Conservation (phyloP, 768 basidiomycete genomes). For the Chalciporus pseudorubinellus region DNA sequence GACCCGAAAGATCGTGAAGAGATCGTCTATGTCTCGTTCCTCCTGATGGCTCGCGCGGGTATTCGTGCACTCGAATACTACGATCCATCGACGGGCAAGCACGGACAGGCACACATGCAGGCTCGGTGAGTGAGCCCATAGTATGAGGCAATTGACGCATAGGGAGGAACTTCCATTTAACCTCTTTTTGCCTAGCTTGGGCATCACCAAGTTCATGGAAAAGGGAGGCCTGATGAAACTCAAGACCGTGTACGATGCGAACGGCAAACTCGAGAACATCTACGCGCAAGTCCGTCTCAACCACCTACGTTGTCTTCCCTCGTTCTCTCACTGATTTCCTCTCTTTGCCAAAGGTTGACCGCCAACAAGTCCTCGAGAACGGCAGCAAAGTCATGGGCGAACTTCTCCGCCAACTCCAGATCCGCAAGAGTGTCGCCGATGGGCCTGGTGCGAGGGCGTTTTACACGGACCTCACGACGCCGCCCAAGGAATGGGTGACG, state of each 20-base stretch:
- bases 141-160: background rate
- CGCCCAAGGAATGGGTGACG: conserved; percentile 66
- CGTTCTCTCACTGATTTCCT: background rate
- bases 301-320: background rate
- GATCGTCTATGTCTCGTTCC: conserved; percentile 76
- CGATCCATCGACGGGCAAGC: conserved; percentile 76
- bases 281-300: conserved; percentile 57
- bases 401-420: conserved; percentile 76
- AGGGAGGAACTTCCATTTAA: background rate
- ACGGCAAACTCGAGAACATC: conserved; percentile 62
- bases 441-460: conserved; percentile 74
- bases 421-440: conserved; percentile 83
- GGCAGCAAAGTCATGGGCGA: conserved; percentile 70
- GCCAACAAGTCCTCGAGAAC: conserved; percentile 58
- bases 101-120: conserved; percentile 91
- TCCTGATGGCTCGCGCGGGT: conserved; percentile 84
- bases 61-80: conserved; percentile 79
- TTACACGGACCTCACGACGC: conserved; percentile 78
- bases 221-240: conserved; percentile 65
- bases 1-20: conserved; percentile 69
- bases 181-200: conserved; percentile 46
- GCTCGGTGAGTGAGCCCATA: conserved; percentile 59
- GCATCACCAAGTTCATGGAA: conserved; percentile 80
- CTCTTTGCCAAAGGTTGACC: conserved; percentile 60
- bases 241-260: conserved; percentile 59